Evolutionary conservation across 768 basidiomycete genomes (phyloP).

Genomic region (Trametopsis cervina): DNA sequence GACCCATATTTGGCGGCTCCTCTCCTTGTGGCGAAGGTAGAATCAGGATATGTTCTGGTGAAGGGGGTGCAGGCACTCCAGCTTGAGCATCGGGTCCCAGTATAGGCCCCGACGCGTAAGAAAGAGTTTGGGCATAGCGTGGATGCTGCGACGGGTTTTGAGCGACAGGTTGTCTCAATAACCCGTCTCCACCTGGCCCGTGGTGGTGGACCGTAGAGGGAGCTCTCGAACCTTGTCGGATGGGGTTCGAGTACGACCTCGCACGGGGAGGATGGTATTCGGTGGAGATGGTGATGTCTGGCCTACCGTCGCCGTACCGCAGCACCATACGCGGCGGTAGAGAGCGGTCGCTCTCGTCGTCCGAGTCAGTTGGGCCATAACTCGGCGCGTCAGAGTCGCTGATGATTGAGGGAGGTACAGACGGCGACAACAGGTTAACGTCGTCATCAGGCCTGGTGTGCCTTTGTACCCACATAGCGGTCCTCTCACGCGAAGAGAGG

Average conservation of each 20-base stretch:
- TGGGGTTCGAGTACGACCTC: constrained; percentile 5
- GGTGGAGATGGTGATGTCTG: constrained; percentile 57
- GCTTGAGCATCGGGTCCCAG: constrained; percentile 10
- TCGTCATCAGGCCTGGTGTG: constrained; percentile 22
- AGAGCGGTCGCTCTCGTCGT: constrained; percentile 35
- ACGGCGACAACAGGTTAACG: constrained; percentile 45
- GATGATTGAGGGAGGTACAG: constrained; percentile 25
- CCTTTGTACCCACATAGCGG: constrained; percentile 55
- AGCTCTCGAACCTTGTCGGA: constrained; percentile 1
- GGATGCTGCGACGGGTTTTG: constrained; percentile 6
- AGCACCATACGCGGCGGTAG: constrained; percentile 69
- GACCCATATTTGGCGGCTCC: constrained; percentile 9
- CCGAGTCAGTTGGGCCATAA: constrained; percentile 30
- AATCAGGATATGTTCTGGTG: constrained; percentile 24
- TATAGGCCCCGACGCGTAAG: constrained; percentile 18
- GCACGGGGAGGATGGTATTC: constrained; percentile 4
- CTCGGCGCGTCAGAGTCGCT: constrained; percentile 27
- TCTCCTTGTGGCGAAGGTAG: constrained; percentile 22
- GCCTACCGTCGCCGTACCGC: constrained; percentile 57
- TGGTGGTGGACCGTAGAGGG: constrained; percentile 5
- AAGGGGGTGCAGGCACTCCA: constrained; percentile 17
- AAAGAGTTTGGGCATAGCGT: constrained; percentile 20
- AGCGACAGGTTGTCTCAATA: constrained; percentile 10
- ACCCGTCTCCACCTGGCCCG: constrained; percentile 13
- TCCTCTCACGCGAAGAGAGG: constrained; percentile 53